These are phyloP conservation scores for Penstemon newberryi DNA, from an alignment of 257 asterid species.

Conservation along the genomic window DNA sequence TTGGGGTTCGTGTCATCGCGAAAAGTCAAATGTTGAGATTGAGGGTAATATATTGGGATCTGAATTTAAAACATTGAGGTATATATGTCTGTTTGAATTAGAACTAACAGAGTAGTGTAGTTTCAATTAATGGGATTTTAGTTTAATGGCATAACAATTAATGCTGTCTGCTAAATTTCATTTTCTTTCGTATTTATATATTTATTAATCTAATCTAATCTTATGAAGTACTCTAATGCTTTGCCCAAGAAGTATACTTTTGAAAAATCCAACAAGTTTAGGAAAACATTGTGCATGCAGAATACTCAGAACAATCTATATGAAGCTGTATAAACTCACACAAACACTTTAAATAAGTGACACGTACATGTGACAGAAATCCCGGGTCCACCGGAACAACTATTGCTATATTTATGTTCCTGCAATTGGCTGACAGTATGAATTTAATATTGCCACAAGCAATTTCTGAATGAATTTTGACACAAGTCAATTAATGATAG, in stretches of 20 bases:
- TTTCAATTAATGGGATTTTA: too few species aligned
- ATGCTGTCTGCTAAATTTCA: too few species aligned
- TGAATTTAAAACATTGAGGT: neutral
- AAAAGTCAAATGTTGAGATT: conserved; percentile 42
- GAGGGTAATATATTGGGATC: conserved; percentile 26
- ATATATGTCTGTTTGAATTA: neutral
- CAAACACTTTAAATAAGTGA: too few species aligned
- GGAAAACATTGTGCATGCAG: neutral
- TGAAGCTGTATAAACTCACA: too few species aligned
- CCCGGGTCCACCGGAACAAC: neutral
- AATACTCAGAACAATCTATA: too few species aligned
- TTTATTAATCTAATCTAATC: neutral
- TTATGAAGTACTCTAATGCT: neutral
- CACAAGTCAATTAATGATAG: conserved; percentile 16
- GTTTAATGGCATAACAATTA: too few species aligned
- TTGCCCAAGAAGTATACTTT: neutral
- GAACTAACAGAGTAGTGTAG: neutral
- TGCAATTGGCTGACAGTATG: neutral
- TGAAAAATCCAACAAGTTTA: neutral
- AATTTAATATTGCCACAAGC: conserved; percentile 4
- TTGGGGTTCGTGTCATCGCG: conserved; percentile 25
- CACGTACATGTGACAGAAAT: too few species aligned
- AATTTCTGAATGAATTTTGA: conserved; percentile 21
- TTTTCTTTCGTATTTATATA: too few species aligned
- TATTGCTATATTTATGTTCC: neutral